Percentiles rank a stretch among this genome's conserved stretches.
Evolutionary conservation across 805 yeast genomes (phyloP).

Genomic region (Yarrowia bubula): DNA sequence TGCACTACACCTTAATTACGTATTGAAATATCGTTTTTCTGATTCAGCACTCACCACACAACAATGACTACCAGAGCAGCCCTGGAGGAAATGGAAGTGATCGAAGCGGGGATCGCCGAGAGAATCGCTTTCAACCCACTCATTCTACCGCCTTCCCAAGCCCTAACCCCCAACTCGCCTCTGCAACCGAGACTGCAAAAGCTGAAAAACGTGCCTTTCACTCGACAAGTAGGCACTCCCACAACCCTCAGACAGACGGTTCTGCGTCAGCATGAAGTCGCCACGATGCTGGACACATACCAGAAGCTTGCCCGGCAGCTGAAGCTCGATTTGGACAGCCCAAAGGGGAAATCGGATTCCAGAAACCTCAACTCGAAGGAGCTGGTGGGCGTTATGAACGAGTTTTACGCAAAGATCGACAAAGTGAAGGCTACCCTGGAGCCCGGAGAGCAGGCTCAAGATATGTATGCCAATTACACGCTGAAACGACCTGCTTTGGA

Average conservation of each 20-base stretch:
- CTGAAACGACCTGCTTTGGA: constrained; percentile 14
- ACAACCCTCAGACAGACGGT: constrained; percentile 52
- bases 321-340: constrained; percentile 26
- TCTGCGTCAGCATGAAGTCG: constrained; percentile 67
- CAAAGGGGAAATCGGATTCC: background rate
- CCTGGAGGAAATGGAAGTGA: constrained; percentile 58
- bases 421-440: constrained; percentile 32
- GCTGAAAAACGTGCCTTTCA: constrained; percentile 7
- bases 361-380: constrained; percentile 18
- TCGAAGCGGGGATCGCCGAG: constrained; percentile 64
- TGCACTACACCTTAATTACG: background rate
- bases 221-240: constrained; percentile 39
- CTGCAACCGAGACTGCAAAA: constrained; percentile 28
- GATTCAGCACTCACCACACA: background rate
- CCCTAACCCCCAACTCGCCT: constrained; percentile 35
- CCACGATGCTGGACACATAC: constrained; percentile 50
- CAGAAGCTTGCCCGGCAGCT: constrained; percentile 35
- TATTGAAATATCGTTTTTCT: background rate
- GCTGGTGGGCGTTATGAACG: background rate
- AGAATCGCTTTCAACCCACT: constrained; percentile 60
- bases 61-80: constrained; percentile 1
- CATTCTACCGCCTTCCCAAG: constrained; percentile 43
- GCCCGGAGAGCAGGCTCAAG: constrained; percentile 39
- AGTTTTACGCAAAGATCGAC: constrained; percentile 31
- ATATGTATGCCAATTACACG: constrained; percentile 28